Evolutionary conservation across 78 protist species (phyloP), one percentile per base, ranked within the genome.

Genomic region (Neovahlkampfia damariscottae): DNA sequence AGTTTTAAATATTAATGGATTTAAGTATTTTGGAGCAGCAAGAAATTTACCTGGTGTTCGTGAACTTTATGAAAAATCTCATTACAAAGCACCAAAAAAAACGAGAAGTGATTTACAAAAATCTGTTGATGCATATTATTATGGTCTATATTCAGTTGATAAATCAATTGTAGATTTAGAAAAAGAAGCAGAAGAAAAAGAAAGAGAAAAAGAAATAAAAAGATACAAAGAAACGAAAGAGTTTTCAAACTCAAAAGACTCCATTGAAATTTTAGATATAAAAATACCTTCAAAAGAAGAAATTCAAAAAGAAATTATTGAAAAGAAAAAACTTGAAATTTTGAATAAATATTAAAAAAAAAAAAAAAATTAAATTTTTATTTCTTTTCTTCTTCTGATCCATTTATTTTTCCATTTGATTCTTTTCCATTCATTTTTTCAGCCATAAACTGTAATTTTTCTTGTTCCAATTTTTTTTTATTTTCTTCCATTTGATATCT

Each of bases 11-110:
- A 19, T 5, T 0, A 9, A 59, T 7, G 92, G 87, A 0, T 84
- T 73, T 78, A 41, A 68, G 81, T 95, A 95, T 78, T 95, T 86
- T 36, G 98, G 98, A n/a, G 97, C 94, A 27, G 98, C 98, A 28
- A 72, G 62, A 32, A 84, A 94, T 27, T 75, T 95, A 30, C 97
- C 97, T 0, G 98, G 98, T 8, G 98, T 95, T 5, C 70, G 86
- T 1, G 97, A 95, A 74, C 78, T 95, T 31, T 87, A 89, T 83
- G 84, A 85, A 34, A 67, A 77, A 36, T 73, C 7, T 4, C 8
- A 8, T 0, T 6, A 35, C 39, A 32, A 2, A 29, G 40, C 76
- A 35, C 28, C 32, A 34, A 27, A 66, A 1, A 30, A 9, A 41
- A 76, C 71, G 4, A 74, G 90, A 8, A n/a, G 10, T 0, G 93